phyloP scores from a whole-genome alignment of 2,329 filamentous ascomycete genomes.

The Colletotrichum trifolii region DNA sequence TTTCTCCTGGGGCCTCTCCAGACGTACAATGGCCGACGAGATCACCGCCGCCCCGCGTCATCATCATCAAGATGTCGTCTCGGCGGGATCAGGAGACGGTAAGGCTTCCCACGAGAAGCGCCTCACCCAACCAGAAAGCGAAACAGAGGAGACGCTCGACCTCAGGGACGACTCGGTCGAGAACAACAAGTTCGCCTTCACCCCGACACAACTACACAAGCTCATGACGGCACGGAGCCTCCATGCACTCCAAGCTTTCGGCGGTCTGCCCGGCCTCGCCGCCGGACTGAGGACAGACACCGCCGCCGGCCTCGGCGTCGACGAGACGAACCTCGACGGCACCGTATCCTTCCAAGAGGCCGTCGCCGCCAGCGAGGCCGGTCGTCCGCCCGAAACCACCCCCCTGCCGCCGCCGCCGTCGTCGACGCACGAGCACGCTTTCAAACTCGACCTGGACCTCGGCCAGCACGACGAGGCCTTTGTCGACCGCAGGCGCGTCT shows the following conservation, averaged over 20 bases:
- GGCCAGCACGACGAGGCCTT: constrained; percentile 48
- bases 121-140: background rate
- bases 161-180: constrained; percentile 30
- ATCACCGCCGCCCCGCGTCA: constrained; percentile 64
- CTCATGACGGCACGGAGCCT: constrained; percentile 63
- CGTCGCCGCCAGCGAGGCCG: constrained; percentile 49
- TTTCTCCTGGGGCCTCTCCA: background rate
- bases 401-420: constrained; percentile 43
- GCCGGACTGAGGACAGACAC: constrained; percentile 61
- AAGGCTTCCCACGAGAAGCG: background rate
- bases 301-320: constrained; percentile 58
- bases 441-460: constrained; percentile 36
- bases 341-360: constrained; percentile 61
- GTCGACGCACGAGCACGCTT: constrained; percentile 28
- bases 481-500: constrained; percentile 75
- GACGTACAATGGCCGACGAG: constrained; percentile 53
- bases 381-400: constrained; percentile 43
- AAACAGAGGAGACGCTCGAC: constrained; percentile 19
- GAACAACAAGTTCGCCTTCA: constrained; percentile 65
- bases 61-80: constrained; percentile 57
- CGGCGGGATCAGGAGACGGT: constrained; percentile 46
- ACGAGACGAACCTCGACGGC: constrained; percentile 59
- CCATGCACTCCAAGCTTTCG: constrained; percentile 60
- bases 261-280: constrained; percentile 64
- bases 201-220: constrained; percentile 63